Conservation (phyloP, 768 basidiomycete genomes). For the Rhodotorula diobovata region DNA sequence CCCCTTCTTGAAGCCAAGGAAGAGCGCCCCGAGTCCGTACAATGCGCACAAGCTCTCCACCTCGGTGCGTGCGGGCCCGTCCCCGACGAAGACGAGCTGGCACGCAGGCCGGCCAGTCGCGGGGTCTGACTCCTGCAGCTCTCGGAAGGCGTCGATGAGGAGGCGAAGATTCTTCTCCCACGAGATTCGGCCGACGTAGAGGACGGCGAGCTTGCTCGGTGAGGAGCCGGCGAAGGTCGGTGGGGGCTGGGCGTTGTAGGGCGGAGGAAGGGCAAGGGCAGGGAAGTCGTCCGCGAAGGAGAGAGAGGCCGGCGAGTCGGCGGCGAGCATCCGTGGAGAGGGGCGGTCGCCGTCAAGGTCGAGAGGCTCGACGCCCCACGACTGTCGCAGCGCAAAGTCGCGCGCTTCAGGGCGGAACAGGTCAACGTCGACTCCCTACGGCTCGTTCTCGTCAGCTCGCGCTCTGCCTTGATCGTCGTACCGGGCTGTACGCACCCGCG, state of each 20-base stretch:
- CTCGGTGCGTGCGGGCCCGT: conserved; percentile 49
- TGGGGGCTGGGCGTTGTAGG: not conserved
- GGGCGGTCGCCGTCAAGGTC: conserved; percentile 21
- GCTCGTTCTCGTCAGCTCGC: not conserved
- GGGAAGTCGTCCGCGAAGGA: conserved; percentile 17
- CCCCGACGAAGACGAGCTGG: conserved; percentile 50
- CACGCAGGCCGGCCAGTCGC: conserved; percentile 28
- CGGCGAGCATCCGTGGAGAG: conserved; percentile 15
- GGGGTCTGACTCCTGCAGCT: conserved; percentile 32
- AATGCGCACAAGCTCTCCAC: conserved; percentile 45
- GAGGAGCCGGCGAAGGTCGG: not conserved
- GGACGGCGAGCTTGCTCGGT: conserved; percentile 42
- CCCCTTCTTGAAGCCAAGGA: conserved; percentile 49
- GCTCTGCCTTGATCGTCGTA: too few relatives aligned
- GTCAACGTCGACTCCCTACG: conserved; percentile 48
- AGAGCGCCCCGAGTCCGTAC: conserved; percentile 47
- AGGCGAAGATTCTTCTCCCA: conserved; percentile 54
- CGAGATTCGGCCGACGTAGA: conserved; percentile 50
- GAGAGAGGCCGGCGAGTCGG: not conserved
- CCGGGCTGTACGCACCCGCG: conserved; percentile 36
- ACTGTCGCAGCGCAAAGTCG: conserved; percentile 41
- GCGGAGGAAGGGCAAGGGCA: conserved; percentile 22
- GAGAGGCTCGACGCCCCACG: conserved; percentile 43
- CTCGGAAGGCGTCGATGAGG: conserved; percentile 48
- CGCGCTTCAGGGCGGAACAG: conserved; percentile 47